phyloP scores from a whole-genome alignment of 2,329 filamentous ascomycete species.

The Daldinia sp. region DNA sequence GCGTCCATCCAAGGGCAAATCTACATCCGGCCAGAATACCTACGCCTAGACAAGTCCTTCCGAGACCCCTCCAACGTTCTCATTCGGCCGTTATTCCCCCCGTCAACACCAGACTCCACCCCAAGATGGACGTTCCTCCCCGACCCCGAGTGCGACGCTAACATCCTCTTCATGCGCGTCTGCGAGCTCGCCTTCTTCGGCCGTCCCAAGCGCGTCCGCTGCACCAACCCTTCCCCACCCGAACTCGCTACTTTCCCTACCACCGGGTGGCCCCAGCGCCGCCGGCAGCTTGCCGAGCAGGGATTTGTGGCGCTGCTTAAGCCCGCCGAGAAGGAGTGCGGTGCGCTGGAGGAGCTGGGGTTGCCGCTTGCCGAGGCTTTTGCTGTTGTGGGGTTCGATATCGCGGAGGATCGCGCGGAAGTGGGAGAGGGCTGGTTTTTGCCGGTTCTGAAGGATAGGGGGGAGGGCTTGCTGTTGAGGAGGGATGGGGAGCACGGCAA shows the following conservation, averaged over 20 bases:
- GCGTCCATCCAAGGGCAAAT: slow-evolving; percentile 33
- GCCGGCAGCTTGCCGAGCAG: not conserved
- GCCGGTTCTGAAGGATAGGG: slow-evolving; percentile 16
- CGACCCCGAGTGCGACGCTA: slow-evolving; percentile 26
- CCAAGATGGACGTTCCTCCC: slow-evolving; percentile 24
- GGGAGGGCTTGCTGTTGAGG: slow-evolving; percentile 29
- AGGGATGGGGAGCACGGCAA: slow-evolving; percentile 20
- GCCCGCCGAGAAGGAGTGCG: slow-evolving; percentile 2
- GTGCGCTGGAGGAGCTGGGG: not conserved
- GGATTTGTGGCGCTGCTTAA: slow-evolving; percentile 14
- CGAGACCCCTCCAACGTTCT: slow-evolving; percentile 26
- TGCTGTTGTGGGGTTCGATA: slow-evolving; percentile 30
- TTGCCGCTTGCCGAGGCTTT: slow-evolving; percentile 6
- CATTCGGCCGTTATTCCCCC: slow-evolving; percentile 21
- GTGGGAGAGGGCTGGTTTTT: slow-evolving; percentile 33
- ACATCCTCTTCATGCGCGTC: slow-evolving; percentile 23
- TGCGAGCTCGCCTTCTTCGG: slow-evolving; percentile 39
- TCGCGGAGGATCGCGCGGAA: slow-evolving; percentile 15
- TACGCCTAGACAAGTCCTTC: slow-evolving; percentile 11
- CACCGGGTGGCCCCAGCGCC: not conserved
- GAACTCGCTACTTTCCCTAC: not conserved
- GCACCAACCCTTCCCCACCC: not conserved
- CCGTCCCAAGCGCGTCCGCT: slow-evolving; percentile 25
- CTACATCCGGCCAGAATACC: not conserved
- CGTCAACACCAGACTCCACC: not conserved